A percentile compares a stretch with the other conserved stretches of the same genome.
Conservation (phyloP, 192 early-diverging fungal species). For the Diversispora eburnea region DNA sequence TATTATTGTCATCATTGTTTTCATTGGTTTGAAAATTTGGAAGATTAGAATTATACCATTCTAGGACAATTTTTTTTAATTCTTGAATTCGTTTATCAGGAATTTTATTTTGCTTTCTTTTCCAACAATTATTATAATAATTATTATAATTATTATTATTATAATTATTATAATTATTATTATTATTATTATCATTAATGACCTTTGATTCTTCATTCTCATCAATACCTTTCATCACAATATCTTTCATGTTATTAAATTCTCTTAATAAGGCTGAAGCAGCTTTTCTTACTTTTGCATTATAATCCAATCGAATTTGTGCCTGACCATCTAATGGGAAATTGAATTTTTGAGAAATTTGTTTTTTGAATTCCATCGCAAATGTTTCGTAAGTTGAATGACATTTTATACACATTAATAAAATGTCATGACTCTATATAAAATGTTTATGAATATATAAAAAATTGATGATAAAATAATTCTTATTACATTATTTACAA, state of each 20-base stretch:
- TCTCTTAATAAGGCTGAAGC: slow-evolving; percentile 28
- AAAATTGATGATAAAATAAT: background rate
- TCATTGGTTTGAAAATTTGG: background rate
- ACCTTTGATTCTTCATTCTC: too few species aligned
- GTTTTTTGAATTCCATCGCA: slow-evolving; percentile 31
- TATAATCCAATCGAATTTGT: slow-evolving; percentile 27
- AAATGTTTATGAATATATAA: background rate
- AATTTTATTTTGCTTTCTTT: background rate
- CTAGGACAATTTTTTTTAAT: background rate
- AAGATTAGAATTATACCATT: background rate
- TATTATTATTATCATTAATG: too few species aligned
- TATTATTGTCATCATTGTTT: background rate
- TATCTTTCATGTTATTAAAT: too few species aligned
- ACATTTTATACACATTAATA: slow-evolving; percentile 35
- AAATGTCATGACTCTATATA: slow-evolving; percentile 36
- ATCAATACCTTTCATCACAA: too few species aligned
- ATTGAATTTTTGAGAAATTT: slow-evolving; percentile 24
- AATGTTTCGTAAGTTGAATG: slow-evolving; percentile 32
- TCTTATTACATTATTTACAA: background rate
- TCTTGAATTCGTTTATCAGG: slow-evolving; percentile 2
- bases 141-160: too few species aligned
- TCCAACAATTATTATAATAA: too few species aligned
- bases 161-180: too few species aligned
- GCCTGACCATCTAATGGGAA: slow-evolving; percentile 33
- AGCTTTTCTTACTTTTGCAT: slow-evolving; percentile 30